Conservation (phyloP, 1,284 basidiomycete species). For the Fomitopsis pinicola region DNA sequence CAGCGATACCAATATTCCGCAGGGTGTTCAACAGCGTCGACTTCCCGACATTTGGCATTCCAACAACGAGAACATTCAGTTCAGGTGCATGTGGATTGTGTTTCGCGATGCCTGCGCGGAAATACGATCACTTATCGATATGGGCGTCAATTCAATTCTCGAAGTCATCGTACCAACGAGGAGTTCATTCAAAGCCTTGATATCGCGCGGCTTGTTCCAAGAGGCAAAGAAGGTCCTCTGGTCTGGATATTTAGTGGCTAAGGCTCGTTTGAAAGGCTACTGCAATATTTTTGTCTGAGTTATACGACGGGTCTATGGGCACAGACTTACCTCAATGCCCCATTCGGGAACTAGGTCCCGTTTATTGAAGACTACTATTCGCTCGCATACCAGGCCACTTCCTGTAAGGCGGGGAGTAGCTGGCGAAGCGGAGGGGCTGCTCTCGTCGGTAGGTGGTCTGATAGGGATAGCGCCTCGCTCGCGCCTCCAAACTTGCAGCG, state of each 20-base stretch:
- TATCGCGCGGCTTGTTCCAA: slow-evolving; percentile 61
- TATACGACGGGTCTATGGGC: not conserved
- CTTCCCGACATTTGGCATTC: slow-evolving; percentile 99
- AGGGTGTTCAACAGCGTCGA: slow-evolving; percentile 91
- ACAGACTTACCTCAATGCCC: slow-evolving; percentile 70
- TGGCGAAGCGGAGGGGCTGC: not conserved
- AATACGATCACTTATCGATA: not conserved
- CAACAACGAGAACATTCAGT: slow-evolving; percentile 86
- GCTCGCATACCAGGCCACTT: slow-evolving; percentile 56
- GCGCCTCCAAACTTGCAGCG: slow-evolving; percentile 57
- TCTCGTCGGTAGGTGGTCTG: not conserved
- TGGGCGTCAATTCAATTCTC: not conserved
- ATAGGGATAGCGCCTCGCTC: slow-evolving; percentile 45
- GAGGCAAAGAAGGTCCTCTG: slow-evolving; percentile 68
- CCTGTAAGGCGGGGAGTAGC: slow-evolving; percentile 1
- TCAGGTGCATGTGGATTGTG: slow-evolving; percentile 64
- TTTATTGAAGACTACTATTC: slow-evolving; percentile 92
- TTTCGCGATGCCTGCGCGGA: slow-evolving; percentile 59
- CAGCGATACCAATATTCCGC: slow-evolving; percentile 83
- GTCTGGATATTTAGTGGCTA: slow-evolving; percentile 62
- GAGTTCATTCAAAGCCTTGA: slow-evolving; percentile 56
- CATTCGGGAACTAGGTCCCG: slow-evolving; percentile 84
- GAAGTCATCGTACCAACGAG: slow-evolving; percentile 61
- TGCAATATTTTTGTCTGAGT: slow-evolving; percentile 5
- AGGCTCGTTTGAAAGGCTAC: slow-evolving; percentile 68